Conservation (phyloP, 2,329 filamentous ascomycete genomes). For the Zalaria obscura region DNA sequence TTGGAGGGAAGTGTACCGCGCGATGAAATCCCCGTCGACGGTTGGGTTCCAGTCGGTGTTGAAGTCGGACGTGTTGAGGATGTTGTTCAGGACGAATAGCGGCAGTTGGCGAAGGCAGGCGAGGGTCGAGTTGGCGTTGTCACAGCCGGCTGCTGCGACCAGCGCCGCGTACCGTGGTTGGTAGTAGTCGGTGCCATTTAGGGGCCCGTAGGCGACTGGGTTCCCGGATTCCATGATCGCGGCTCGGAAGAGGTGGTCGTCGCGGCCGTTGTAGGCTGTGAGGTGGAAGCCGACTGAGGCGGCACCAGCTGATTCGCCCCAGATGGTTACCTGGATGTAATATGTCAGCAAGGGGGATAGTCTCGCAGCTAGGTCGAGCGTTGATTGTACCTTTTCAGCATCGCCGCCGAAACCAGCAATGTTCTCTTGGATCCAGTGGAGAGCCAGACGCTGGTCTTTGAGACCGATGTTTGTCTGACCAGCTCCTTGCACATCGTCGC, state of each 20-base stretch:
- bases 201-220: constrained; percentile 14
- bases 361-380: no score
- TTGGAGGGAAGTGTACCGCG: constrained; percentile 37
- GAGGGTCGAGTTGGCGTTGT: constrained; percentile 40
- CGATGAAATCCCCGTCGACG: constrained; percentile 44
- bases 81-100: constrained; percentile 12
- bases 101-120: constrained; percentile 46
- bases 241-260: constrained; percentile 32
- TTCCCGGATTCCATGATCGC: constrained; percentile 32
- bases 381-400: background rate
- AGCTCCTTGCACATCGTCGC: constrained; percentile 35
- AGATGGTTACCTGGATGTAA: constrained; percentile 27
- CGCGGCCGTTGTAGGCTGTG: constrained; percentile 32
- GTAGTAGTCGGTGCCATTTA: constrained; percentile 20
- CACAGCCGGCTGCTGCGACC: constrained; percentile 45
- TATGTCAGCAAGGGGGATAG: no score
- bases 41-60: constrained; percentile 25
- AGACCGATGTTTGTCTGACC: constrained; percentile 37
- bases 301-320: constrained; percentile 29
- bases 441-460: constrained; percentile 27
- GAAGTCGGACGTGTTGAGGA: constrained; percentile 19
- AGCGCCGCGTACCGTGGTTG: constrained; percentile 52
- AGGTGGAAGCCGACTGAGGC: constrained; percentile 30
- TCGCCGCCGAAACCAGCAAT: constrained; percentile 24
- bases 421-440: constrained; percentile 30